A percentile compares a stretch with the other conserved stretches of the same genome.
Conservation (phyloP, 495 filamentous ascomycete genomes). For the Lasiosphaeria ovina region DNA sequence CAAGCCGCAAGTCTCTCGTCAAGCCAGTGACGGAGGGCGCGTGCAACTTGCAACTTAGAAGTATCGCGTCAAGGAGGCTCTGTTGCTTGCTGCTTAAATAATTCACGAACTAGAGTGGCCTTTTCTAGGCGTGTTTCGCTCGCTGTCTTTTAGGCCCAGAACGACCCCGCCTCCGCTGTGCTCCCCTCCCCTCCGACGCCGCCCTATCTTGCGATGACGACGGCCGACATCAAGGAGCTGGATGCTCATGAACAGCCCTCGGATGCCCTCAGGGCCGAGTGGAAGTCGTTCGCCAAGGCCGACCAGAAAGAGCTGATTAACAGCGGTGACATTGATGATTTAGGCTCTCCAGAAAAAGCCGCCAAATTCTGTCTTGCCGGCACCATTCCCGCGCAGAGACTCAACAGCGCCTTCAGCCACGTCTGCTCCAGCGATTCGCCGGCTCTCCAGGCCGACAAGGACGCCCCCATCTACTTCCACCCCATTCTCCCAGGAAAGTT, state of each 20-base stretch:
- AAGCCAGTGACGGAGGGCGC: too few species aligned
- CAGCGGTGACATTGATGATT: slow-evolving; percentile 44
- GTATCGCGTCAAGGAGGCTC: too few species aligned
- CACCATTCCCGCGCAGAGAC: slow-evolving; percentile 33
- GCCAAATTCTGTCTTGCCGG: slow-evolving; percentile 36
- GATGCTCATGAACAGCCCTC: slow-evolving; percentile 72
- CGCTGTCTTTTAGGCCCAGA: too few species aligned
- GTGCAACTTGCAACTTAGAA: too few species aligned
- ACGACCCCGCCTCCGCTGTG: too few species aligned
- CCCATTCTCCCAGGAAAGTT: slow-evolving; percentile 40
- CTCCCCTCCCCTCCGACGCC: too few species aligned
- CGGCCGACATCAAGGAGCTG: slow-evolving; percentile 46
- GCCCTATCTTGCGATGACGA: slow-evolving; percentile 25
- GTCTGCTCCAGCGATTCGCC: slow-evolving; percentile 23
- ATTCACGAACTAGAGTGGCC: too few species aligned
- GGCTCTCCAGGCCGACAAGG: slow-evolving; percentile 22
- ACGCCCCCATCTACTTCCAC: slow-evolving; percentile 37
- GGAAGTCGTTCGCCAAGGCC: slow-evolving; percentile 54
- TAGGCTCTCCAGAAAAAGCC: slow-evolving; percentile 28
- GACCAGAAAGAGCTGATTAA: slow-evolving; percentile 39
- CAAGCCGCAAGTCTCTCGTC: too few species aligned
- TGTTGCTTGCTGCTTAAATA: too few species aligned
- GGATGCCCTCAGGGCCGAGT: slow-evolving; percentile 57
- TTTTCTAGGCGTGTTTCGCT: too few species aligned
- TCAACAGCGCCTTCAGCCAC: slow-evolving; percentile 39